phyloP scores from a whole-genome alignment of 148 eudicot genomes.

The Nepenthes gracilis region DNA sequence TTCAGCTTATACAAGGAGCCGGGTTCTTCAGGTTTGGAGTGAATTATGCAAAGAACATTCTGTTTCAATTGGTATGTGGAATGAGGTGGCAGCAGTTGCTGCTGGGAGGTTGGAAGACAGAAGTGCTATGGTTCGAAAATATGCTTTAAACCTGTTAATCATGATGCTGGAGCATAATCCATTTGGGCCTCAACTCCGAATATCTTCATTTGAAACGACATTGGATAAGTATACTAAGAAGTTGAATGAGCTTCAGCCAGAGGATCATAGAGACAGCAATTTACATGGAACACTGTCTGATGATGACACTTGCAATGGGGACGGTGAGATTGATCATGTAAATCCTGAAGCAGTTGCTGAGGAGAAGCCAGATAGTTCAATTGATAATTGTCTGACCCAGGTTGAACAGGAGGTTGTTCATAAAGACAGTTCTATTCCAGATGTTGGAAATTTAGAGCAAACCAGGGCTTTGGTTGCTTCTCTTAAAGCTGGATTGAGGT shows the following conservation, averaged over 20 bases:
- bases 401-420: slow-evolving; percentile 29
- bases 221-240: slow-evolving; percentile 73
- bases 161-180: slow-evolving; percentile 97
- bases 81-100: slow-evolving; percentile 80
- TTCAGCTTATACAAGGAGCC: slow-evolving; percentile 94
- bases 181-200: slow-evolving; percentile 91
- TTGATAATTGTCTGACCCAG: slow-evolving; percentile 64
- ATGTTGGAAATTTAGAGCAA: slow-evolving; percentile 91
- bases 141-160: slow-evolving; percentile 78
- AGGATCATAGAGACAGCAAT: slow-evolving; percentile 23
- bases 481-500: slow-evolving; percentile 81
- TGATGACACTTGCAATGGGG: slow-evolving; percentile 28
- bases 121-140: slow-evolving; percentile 86
- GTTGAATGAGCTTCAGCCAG: slow-evolving; percentile 66
- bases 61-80: slow-evolving; percentile 89
- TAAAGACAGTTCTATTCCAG: slow-evolving; percentile 61
- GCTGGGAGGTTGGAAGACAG: slow-evolving; percentile 97
- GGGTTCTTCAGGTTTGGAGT: slow-evolving; percentile 93
- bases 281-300: slow-evolving; percentile 28
- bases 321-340: slow-evolving; percentile 50
- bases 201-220: slow-evolving; percentile 81
- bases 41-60: slow-evolving; percentile 91
- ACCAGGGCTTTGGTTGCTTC: slow-evolving; percentile 92
- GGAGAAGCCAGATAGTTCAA: slow-evolving; percentile 51
- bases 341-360: slow-evolving; percentile 17